Conservation (phyloP, 495 filamentous ascomycete species). For the Corynascus novoguineensis region DNA sequence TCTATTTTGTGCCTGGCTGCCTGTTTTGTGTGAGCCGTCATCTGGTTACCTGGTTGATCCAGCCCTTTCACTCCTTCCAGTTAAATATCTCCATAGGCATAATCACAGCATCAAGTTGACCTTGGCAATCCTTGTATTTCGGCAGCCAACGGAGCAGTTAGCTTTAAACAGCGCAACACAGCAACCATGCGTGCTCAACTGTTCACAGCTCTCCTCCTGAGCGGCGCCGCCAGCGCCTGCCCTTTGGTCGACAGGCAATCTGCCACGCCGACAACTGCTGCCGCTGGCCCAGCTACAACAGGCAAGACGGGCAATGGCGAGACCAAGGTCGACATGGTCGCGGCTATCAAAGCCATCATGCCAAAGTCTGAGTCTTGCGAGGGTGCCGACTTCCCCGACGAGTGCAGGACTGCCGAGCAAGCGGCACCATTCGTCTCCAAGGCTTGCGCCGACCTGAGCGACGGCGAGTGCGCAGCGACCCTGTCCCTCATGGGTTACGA, state of each 20-base stretch:
- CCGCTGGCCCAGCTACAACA: slow-evolving; percentile 14
- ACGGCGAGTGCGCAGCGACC: slow-evolving; percentile 57
- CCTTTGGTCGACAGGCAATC: slow-evolving; percentile 1
- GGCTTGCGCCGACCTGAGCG: slow-evolving; percentile 27
- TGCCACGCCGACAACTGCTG: neutral
- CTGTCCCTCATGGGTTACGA: slow-evolving; percentile 64
- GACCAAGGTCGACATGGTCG: neutral
- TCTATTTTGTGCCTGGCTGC: too few relatives aligned
- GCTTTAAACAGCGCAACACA: neutral
- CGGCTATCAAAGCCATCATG: slow-evolving; percentile 46
- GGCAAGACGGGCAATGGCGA: slow-evolving; percentile 19
- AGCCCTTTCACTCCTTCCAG: neutral
- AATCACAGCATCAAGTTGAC: neutral
- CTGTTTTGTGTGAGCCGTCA: neutral
- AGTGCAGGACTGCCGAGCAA: slow-evolving; percentile 63
- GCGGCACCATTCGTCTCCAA: slow-evolving; percentile 49
- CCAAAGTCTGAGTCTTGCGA: slow-evolving; percentile 45
- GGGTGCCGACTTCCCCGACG: slow-evolving; percentile 35
- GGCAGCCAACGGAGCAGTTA: neutral
- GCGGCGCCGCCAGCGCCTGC: slow-evolving; percentile 1
- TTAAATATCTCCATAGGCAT: neutral
- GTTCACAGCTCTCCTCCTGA: slow-evolving; percentile 13
- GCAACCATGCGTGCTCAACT: slow-evolving; percentile 10
- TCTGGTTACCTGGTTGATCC: neutral
- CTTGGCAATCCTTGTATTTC: neutral